Base-by-base conservation (phyloP, 257 asterid species). In the Solanum bulbocastanum region DNA sequence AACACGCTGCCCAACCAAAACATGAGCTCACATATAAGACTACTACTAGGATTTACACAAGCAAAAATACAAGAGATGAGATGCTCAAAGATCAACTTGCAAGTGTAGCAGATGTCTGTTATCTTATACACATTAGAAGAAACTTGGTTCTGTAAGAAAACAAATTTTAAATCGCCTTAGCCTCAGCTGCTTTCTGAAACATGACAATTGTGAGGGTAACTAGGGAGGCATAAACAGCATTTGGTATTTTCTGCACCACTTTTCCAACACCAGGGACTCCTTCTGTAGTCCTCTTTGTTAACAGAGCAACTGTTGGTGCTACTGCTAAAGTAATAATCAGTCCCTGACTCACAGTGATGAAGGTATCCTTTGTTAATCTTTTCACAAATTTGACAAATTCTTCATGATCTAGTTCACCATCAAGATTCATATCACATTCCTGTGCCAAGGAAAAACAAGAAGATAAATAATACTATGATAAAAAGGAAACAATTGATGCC, bases 261-360 rank as follows among this genome's bases (percentile, higher is more conserved):
- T 93, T 95, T 5, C 99, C 99, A 3, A 96, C 93, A 14, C 91
- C 94, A 0, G 98, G 99, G n/a, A 95, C 93, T 49, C 96, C 96
- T 91, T 96, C 98, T 20, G 98, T 94, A 2, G 98, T 66, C 93
- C 93, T 91, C 90, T 95, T 95, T 37, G 98, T 94, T 22, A 95
- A 89, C 88, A 96, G 1, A 79, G 99, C 99, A 78, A 96, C 90
- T 3, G 98, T 91, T 76, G 99, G 99, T 86, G 98, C 98, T n/a
- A 93, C 94, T 32, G 98, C 99, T 89, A 96, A 87, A 32, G 98
- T 85, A 69, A 95, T 83, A 23, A 96, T 91, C 93, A 96, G 78
- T 82, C 98, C 97, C 86, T 93, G 97, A 86, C 98, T 95, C 18
- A 95, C 95, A 12, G 89, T 90, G 75, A 92, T 81, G 91, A 96